Percentiles rank a stretch among this genome's conserved stretches.
phyloP scores from a whole-genome alignment of 1,284 basidiomycete genomes.

The Testicularia cyperi region DNA sequence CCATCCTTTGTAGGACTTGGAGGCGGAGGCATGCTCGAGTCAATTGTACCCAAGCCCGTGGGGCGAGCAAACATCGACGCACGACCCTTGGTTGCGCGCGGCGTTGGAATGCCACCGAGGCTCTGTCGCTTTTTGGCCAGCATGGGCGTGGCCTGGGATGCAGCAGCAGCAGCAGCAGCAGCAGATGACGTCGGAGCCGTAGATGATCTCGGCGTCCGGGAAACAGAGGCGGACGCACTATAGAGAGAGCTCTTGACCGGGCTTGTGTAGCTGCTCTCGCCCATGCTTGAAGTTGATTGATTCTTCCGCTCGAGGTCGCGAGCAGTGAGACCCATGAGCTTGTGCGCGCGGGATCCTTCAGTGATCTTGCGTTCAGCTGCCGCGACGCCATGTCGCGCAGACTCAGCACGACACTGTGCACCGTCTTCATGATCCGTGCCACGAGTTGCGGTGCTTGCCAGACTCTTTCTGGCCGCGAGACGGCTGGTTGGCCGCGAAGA shows the following conservation, averaged over 20 bases:
- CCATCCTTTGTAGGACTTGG: constrained; percentile 35
- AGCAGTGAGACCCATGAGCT: constrained; percentile 65
- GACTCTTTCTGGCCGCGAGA: constrained; percentile 39
- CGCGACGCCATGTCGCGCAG: no score
- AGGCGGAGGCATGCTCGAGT: constrained; percentile 39
- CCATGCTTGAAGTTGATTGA: constrained; percentile 7
- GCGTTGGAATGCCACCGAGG: constrained; percentile 32
- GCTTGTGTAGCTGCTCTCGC: constrained; percentile 53
- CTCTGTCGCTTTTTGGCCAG: constrained; percentile 35
- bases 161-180: constrained; percentile 6
- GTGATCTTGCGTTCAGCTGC: constrained; percentile 66
- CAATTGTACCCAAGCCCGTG: constrained; percentile 6
- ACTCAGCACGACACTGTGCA: constrained; percentile 5
- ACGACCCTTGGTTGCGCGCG: constrained; percentile 36
- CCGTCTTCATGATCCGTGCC: constrained; percentile 22
- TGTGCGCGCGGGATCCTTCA: constrained; percentile 77
- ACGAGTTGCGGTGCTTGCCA: constrained; percentile 8
- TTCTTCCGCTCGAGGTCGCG: constrained; percentile 65
- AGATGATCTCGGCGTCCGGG: constrained; percentile 24
- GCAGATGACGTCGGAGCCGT: constrained; percentile 4
- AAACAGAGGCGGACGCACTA: constrained; percentile 9
- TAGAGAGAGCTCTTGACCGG: constrained; percentile 6
- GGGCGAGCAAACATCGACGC: constrained; percentile 40
- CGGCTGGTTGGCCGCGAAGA: constrained; percentile 34
- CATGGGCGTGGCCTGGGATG: constrained; percentile 10